Evolutionary conservation across 306 rosid genomes (phyloP), one percentile per base, ranked within the genome.

Genomic region (Parietaria judaica): DNA sequence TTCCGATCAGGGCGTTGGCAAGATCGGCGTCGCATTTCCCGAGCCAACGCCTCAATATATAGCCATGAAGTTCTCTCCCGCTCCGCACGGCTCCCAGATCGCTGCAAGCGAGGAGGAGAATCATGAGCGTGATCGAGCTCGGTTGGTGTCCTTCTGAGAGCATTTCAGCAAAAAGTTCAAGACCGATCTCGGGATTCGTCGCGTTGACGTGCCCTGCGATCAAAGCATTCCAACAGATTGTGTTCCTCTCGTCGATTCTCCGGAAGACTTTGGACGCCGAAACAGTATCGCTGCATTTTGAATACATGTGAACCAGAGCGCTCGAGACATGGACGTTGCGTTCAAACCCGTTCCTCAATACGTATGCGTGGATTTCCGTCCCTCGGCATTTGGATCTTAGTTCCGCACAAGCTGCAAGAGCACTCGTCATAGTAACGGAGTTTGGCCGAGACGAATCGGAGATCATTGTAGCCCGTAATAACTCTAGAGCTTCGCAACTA

Each of bases 311-410:
- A 62, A 78, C 54, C 60, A 73, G 58, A 37, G 82, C 73, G 58
- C 78, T 69, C 13, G 73, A 73, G 64, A 73, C 47, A 51, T 60
- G 52, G 57, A 61, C n/a, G 63, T 73, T 71, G 65, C 56, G 69
- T 66, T 70, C 72, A 36, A 72, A 63, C 38, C 68, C 72, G 14
- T 23, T 64, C 68, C 70, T 76, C 73, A 76, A 51, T 11, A 9
- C 11, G 46, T 74, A 71, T 57, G 80, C 86, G 50, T 80, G 86
- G 72, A 77, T 77, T 68, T 77, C 80, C 68, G 68, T 77, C 68
- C 86, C 86, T 61, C 58, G 70, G 38, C 54, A 55, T 60, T 35
- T 70, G 48, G 65, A 62, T 53, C 44, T 60, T 16, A 77, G 68
- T 61, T 66, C 75, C 61, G 86, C 82, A 66, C 82, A 77, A 54